Base-by-base conservation (phyloP, 2,329 filamentous ascomycete genomes). In the Davidsoniella australis region DNA sequence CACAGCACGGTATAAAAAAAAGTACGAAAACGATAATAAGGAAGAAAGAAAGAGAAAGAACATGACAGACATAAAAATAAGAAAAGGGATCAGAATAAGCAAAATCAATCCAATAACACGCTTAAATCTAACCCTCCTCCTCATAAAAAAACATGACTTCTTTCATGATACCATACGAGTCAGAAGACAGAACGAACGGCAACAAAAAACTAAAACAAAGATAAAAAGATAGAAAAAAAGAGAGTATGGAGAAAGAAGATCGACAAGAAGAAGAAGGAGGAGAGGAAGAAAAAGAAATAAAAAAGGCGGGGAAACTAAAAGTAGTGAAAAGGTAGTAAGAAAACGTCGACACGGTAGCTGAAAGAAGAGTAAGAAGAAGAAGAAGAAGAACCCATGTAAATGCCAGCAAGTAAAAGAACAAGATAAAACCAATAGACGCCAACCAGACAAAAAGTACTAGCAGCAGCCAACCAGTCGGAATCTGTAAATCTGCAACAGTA, bases 31-130 rank as follows among this genome's bases (percentile, higher is more conserved):
- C 16, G 37, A 23, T 37, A 38, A 18, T 14, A 29, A 17, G 29
- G 16, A 41, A 10, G 54, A 58, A 54, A 56, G 58, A 55, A 55
- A 57, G 58, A 46, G 36, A 33, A 16, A 33, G 24, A 36, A 46
- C 24, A 36, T 20, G 14, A 20, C 36, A 46, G 36, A 46, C 36
- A 46, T 18, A 33, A 23, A 24, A 46, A 38, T 14, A 41, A 41
- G 12, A 47, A 41, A 16, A 39, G 39, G 41, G 38, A 33, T 41
- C 26, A 42, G 36, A 9, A 26, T 39, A 41, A 33, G 33, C 17
- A 36, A 26, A 41, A 17, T 17, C 10, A 36, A 47, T 17, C 38
- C 45, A 7, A 40, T 10, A 47, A 47, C 29, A 26, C 45, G 37
- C 20, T 47, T 24, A 26, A 12, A 23, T 42, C 45, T n/a, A 41